A percentile compares a stretch with the other conserved stretches of the same genome.
Evolutionary conservation across 495 filamentous ascomycete species (phyloP).

Genomic region (Penicillium chermesinum): DNA sequence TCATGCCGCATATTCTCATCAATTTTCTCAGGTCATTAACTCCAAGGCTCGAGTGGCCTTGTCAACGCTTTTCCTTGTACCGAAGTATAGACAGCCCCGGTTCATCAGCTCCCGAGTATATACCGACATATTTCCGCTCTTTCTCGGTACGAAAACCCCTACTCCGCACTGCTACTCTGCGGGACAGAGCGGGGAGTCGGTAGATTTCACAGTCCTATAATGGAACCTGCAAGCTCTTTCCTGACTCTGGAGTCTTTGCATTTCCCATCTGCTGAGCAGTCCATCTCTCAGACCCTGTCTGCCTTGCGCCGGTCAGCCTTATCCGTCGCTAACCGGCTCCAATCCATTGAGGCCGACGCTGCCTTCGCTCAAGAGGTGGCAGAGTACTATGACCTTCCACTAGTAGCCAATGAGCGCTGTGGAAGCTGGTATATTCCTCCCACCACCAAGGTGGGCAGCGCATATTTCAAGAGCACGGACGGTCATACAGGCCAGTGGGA

Average conservation of each 20-base stretch:
- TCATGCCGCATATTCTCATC: too few species aligned
- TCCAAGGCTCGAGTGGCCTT: too few species aligned
- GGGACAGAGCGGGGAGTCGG: too few species aligned
- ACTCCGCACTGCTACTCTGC: background rate
- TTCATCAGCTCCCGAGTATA: too few species aligned
- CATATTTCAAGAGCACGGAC: slow-evolving; percentile 97
- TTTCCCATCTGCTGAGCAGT: slow-evolving; percentile 39
- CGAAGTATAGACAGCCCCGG: too few species aligned
- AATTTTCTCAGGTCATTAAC: too few species aligned
- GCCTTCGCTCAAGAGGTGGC: slow-evolving; percentile 57
- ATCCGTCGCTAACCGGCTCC: slow-evolving; percentile 72
- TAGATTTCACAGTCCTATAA: slow-evolving; percentile 1
- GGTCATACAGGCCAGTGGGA: slow-evolving; percentile 86
- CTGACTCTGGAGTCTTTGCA: slow-evolving; percentile 39
- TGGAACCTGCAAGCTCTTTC: slow-evolving; percentile 21
- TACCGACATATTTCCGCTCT: too few species aligned
- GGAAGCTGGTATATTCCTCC: slow-evolving; percentile 93
- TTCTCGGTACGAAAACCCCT: too few species aligned
- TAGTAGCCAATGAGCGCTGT: slow-evolving; percentile 91
- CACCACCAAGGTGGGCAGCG: slow-evolving; percentile 57
- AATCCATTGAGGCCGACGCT: slow-evolving; percentile 65
- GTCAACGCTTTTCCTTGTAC: too few species aligned
- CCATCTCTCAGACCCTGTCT: slow-evolving; percentile 43
- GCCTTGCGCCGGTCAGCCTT: slow-evolving; percentile 68
- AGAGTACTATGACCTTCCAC: slow-evolving; percentile 54